Conservation (phyloP, 805 yeast species). For the Cyberlindnera mississippiensis region DNA sequence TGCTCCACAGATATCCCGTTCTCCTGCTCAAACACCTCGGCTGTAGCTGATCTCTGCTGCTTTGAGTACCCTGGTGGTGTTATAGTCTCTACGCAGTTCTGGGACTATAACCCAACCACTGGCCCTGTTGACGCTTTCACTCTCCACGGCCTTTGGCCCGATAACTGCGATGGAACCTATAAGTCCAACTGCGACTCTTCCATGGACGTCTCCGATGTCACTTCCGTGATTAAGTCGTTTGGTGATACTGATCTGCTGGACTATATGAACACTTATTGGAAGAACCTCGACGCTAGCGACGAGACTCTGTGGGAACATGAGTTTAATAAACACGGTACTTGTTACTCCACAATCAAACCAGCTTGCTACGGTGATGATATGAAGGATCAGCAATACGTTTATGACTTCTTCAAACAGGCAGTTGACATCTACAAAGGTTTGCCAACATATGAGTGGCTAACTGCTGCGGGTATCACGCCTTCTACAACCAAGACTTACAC, state of each 20-base stretch:
- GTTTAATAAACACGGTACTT: slow-evolving; percentile 90
- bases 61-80: slow-evolving; percentile 85
- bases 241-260: slow-evolving; percentile 43
- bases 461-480: slow-evolving; percentile 69
- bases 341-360: slow-evolving; percentile 76
- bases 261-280: slow-evolving; percentile 64
- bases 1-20: slow-evolving; percentile 39
- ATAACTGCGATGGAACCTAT: slow-evolving; percentile 77
- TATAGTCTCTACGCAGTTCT: slow-evolving; percentile 80
- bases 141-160: slow-evolving; percentile 86
- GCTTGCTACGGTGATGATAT: slow-evolving; percentile 48
- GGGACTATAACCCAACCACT: slow-evolving; percentile 78
- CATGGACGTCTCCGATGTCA: slow-evolving; percentile 49
- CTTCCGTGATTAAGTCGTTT: slow-evolving; percentile 40
- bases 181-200: slow-evolving; percentile 69
- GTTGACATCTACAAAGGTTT: slow-evolving; percentile 52
- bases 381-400: slow-evolving; percentile 39
- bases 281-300: slow-evolving; percentile 63
- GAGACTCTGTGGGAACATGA: slow-evolving; percentile 81
- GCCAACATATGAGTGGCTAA: slow-evolving; percentile 65
- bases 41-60: slow-evolving; percentile 64
- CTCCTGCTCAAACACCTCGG: slow-evolving; percentile 55
- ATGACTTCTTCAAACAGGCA: slow-evolving; percentile 63
- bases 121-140: slow-evolving; percentile 74
- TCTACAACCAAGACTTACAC: slow-evolving; percentile 52